Evolutionary conservation across 768 basidiomycete genomes (phyloP).

Genomic region (Tremella yokohamensis): DNA sequence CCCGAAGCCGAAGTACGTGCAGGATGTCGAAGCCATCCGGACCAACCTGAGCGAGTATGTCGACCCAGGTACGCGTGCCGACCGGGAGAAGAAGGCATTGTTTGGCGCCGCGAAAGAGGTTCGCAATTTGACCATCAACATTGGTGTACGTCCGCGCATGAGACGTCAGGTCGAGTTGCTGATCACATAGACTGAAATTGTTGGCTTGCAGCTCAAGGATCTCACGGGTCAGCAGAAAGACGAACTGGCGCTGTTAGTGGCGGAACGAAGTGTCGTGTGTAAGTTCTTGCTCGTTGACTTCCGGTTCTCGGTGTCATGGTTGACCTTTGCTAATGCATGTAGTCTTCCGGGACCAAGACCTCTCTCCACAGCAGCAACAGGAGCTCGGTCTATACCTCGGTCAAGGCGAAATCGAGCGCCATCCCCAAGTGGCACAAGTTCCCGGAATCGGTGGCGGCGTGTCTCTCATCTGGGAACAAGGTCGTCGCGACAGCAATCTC

Average conservation of each 20-base stretch:
- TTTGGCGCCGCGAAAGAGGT: constrained; percentile 66
- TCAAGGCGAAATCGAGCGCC: constrained; percentile 48
- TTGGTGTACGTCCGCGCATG: constrained; percentile 52
- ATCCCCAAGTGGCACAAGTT: constrained; percentile 50
- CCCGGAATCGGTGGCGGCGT: constrained; percentile 45
- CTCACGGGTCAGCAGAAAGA: constrained; percentile 68
- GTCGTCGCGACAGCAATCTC: constrained; percentile 22
- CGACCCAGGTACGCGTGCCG: constrained; percentile 67
- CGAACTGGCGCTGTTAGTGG: constrained; percentile 55
- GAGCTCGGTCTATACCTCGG: constrained; percentile 43
- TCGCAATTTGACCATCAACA: constrained; percentile 64
- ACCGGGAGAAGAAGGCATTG: constrained; percentile 65
- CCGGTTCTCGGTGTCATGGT: background rate
- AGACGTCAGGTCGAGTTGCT: background rate
- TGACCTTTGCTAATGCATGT: background rate
- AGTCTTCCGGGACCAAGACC: constrained; percentile 51
- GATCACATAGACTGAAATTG: constrained; percentile 60
- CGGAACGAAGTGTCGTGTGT: constrained; percentile 44
- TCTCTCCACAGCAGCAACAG: constrained; percentile 48
- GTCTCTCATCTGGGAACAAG: constrained; percentile 44
- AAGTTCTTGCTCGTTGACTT: constrained; percentile 7
- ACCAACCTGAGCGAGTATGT: constrained; percentile 44
- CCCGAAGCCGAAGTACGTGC: constrained; percentile 36
- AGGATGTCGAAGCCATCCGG: constrained; percentile 37
- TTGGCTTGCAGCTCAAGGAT: constrained; percentile 69